A percentile compares a stretch with the other conserved stretches of the same genome.
Conservation (phyloP, 2,329 filamentous ascomycete species). For the Ophiostoma tasmaniense region DNA sequence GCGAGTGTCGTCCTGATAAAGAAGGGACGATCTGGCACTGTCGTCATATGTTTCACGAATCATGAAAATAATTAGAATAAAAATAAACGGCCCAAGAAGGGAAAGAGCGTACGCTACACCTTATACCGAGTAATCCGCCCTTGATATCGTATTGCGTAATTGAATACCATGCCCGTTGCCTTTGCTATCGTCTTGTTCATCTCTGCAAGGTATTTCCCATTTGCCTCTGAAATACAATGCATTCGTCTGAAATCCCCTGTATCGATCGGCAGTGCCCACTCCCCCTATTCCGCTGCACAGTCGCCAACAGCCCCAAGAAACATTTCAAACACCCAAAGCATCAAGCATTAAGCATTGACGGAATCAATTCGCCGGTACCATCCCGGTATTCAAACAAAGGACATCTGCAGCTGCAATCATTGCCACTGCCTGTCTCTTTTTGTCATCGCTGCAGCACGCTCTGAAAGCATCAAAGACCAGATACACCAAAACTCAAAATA, state of each 20-base stretch:
- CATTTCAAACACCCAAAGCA: background rate
- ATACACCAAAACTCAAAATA: too few species aligned
- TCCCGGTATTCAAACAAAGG: background rate
- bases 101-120: too few species aligned
- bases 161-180: background rate
- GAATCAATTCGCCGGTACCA: too few species aligned
- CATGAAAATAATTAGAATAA: too few species aligned
- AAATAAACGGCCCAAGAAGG: too few species aligned
- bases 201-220: background rate
- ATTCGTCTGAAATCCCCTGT: conserved; percentile 7
- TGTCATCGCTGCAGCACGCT: background rate
- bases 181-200: background rate
- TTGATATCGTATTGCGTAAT: background rate
- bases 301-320: conserved; percentile 2
- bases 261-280: conserved; percentile 13
- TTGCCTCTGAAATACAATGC: background rate
- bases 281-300: conserved; percentile 5
- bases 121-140: too few species aligned
- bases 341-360: too few species aligned
- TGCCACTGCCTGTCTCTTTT: background rate
- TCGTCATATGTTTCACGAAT: background rate
- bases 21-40: background rate
- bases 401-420: background rate
- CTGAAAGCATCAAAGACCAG: too few species aligned
- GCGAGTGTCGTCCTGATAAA: background rate